These are phyloP conservation scores for Dissophora globulifera DNA, from an alignment of 192 early-diverging fungal species.

Conservation along the genomic window DNA sequence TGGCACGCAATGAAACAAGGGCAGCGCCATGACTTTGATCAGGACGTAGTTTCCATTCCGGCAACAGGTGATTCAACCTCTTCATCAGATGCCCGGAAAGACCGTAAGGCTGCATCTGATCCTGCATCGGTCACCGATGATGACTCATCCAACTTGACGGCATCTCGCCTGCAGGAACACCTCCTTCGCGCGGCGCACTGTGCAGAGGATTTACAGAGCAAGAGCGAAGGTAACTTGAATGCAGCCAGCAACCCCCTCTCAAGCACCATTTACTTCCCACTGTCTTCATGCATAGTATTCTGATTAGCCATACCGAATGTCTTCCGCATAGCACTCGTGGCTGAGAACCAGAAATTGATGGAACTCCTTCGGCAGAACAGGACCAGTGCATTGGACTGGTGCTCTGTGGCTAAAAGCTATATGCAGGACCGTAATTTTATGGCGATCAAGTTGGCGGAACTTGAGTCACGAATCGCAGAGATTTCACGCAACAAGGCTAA, in stretches of 20 bases:
- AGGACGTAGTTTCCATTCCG: not conserved
- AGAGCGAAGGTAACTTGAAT: constrained; percentile 2
- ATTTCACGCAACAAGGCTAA: constrained; percentile 1
- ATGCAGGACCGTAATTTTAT: constrained; percentile 40
- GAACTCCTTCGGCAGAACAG: not conserved
- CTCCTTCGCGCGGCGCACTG: constrained; percentile 17
- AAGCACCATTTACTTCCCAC: not conserved
- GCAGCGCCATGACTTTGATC: not conserved
- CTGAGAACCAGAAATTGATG: constrained; percentile 11
- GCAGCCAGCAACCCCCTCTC: not conserved
- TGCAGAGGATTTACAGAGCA: constrained; percentile 12
- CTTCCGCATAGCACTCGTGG: constrained; percentile 20
- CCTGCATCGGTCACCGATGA: not conserved
- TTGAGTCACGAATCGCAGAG: constrained; percentile 18
- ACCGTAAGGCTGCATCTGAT: not conserved
- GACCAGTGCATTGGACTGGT: constrained; percentile 31
- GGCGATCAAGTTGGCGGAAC: constrained; percentile 15
- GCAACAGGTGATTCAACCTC: not conserved
- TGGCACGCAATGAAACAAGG: no score
- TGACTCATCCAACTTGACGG: not conserved
- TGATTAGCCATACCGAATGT: no score
- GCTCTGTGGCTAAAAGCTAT: constrained; percentile 20
- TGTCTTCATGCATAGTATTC: not conserved
- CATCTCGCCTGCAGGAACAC: constrained; percentile 14
- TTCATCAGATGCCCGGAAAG: not conserved